Percentiles rank a stretch among this genome's conserved stretches.
Conservation (phyloP, 305 asterid genomes). For the Solanum hybrid region DNA sequence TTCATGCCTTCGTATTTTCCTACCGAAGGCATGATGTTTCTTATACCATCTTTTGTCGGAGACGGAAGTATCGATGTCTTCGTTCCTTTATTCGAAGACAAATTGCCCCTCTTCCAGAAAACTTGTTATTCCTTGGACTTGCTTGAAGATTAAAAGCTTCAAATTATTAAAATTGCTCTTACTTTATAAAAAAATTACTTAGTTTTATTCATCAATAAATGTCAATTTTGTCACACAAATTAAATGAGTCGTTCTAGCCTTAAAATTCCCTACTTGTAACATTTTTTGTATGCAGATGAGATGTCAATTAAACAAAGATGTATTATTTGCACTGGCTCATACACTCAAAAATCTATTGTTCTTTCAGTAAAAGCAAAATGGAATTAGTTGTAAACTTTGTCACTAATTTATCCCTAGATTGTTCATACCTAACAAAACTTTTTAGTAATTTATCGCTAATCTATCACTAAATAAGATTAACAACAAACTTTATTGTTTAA, state of each 20-base stretch:
- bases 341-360: background rate
- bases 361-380: background rate
- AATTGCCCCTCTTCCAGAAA: conserved; percentile 35
- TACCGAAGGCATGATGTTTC: conserved; percentile 56
- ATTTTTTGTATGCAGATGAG: background rate
- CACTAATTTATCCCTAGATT: background rate
- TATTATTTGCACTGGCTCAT: background rate
- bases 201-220: background rate
- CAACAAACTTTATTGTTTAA: background rate
- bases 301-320: background rate
- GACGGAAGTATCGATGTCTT: conserved; percentile 72
- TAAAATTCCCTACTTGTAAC: background rate
- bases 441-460: background rate
- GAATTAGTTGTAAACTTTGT: background rate
- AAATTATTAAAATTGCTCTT: background rate
- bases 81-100: conserved; percentile 50
- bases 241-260: background rate
- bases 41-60: conserved; percentile 51
- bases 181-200: background rate
- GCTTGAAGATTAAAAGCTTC: background rate
- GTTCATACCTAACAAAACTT: background rate
- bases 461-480: background rate
- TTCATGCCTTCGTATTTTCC: conserved; percentile 75
- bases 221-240: background rate
- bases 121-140: conserved; percentile 49